Evolutionary conservation across 176 grass and related monocot genomes (phyloP).

Genomic region (Oryza glaberrima): DNA sequence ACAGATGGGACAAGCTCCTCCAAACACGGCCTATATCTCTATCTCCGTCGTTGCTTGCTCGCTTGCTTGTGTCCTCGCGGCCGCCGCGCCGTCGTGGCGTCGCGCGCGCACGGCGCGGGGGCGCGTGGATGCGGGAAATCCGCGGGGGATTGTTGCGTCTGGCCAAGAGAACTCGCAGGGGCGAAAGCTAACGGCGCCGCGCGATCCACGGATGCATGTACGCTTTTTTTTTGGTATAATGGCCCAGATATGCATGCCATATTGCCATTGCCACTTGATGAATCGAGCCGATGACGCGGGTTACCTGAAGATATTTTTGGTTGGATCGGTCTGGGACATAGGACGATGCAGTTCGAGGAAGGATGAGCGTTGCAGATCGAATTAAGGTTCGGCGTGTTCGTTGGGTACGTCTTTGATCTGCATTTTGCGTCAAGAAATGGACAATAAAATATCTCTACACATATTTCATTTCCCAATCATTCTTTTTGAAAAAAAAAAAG

Average conservation of each 20-base stretch:
- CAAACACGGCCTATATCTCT: not conserved
- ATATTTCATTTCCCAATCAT: not conserved
- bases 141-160: conserved; percentile 25
- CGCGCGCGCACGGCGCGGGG: not conserved
- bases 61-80: conserved; percentile 20
- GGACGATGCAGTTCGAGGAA: not conserved
- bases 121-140: conserved; percentile 3
- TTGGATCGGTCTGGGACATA: not conserved
- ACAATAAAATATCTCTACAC: not conserved
- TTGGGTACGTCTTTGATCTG: not conserved
- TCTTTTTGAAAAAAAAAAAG: no score
- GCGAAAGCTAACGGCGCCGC: conserved; percentile 20
- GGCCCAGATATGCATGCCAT: not conserved
- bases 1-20: no score
- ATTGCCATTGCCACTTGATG: no score
- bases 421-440: not conserved
- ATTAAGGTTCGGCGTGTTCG: not conserved
- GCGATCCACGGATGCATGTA: no score
- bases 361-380: not conserved
- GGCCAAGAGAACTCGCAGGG: conserved; percentile 6
- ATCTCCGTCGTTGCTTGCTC: conserved; percentile 2
- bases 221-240: no score
- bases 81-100: conserved; percentile 3
- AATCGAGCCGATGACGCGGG: not conserved
- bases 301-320: not conserved